phyloP scores from a whole-genome alignment of 768 basidiomycete species.

The Mycena kentingensis region DNA sequence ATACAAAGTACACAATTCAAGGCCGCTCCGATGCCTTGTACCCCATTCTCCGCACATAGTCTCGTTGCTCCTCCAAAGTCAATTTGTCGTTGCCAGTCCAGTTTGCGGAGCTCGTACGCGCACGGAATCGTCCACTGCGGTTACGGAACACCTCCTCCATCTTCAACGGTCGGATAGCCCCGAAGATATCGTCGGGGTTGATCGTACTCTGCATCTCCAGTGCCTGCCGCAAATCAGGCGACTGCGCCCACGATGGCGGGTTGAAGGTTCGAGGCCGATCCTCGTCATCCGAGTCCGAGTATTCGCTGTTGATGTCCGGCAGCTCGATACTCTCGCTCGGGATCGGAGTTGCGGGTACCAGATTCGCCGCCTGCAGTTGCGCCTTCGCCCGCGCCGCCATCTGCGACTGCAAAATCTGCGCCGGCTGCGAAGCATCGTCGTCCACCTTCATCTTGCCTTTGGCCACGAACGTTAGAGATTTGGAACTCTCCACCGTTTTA shows the following conservation, averaged over 20 bases:
- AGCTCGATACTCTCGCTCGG: slow-evolving; percentile 85
- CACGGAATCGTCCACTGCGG: slow-evolving; percentile 79
- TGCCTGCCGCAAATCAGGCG: slow-evolving; percentile 79
- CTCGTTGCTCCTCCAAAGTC: slow-evolving; percentile 79
- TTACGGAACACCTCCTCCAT: slow-evolving; percentile 94
- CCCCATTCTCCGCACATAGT: slow-evolving; percentile 92
- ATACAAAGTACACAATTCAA: slow-evolving; percentile 2
- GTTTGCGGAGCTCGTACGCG: slow-evolving; percentile 91
- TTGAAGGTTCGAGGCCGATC: slow-evolving; percentile 71
- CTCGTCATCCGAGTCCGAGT: slow-evolving; percentile 95
- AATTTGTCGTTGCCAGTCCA: slow-evolving; percentile 93
- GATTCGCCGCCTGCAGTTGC: slow-evolving; percentile 62
- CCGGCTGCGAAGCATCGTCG: slow-evolving; percentile 59
- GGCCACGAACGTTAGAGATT: slow-evolving; percentile 45
- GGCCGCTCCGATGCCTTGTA: slow-evolving; percentile 45
- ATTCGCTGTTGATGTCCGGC: slow-evolving; percentile 95
- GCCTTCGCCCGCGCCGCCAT: slow-evolving; percentile 74
- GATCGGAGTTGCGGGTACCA: slow-evolving; percentile 45
- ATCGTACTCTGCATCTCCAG: slow-evolving; percentile 82
- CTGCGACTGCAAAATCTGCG: slow-evolving; percentile 62
- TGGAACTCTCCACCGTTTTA: slow-evolving; percentile 38
- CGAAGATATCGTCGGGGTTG: slow-evolving; percentile 92
- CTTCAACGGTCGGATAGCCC: slow-evolving; percentile 76
- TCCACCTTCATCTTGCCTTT: slow-evolving; percentile 54
- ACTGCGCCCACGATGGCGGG: slow-evolving; percentile 89